Percentiles rank a stretch among this genome's conserved stretches.
phyloP scores from a whole-genome alignment of 352 stramenopile genomes.

The Globisporangium irregulare region DNA sequence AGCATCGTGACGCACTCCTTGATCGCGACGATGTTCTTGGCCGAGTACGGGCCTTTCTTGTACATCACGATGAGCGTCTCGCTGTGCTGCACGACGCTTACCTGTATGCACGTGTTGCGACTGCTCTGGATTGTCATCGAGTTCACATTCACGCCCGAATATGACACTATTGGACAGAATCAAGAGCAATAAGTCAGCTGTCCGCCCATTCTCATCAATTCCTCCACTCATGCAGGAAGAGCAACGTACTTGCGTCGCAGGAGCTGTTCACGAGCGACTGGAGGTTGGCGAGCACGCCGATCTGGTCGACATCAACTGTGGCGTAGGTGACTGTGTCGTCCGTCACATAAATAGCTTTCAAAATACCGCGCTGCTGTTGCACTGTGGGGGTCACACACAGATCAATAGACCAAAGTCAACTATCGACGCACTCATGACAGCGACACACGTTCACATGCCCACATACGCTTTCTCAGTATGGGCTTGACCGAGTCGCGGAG shows the following conservation, averaged over 20 bases:
- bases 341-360: slow-evolving; percentile 88
- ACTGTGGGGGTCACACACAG: slow-evolving; percentile 33
- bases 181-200: not conserved
- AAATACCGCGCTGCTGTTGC: slow-evolving; percentile 84
- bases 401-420: not conserved
- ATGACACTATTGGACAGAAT: slow-evolving; percentile 56
- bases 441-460: not conserved
- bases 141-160: slow-evolving; percentile 72
- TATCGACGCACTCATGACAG: not conserved
- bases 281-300: slow-evolving; percentile 89
- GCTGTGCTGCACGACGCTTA: slow-evolving; percentile 77
- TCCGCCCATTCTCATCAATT: not conserved
- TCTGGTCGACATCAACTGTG: slow-evolving; percentile 87
- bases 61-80: slow-evolving; percentile 86
- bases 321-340: slow-evolving; percentile 79
- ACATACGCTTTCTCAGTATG: slow-evolving; percentile 79
- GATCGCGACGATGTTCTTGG: slow-evolving; percentile 74
- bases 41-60: slow-evolving; percentile 69
- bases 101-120: slow-evolving; percentile 83
- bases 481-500: slow-evolving; percentile 83
- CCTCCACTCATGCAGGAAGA: not conserved
- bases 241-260: slow-evolving; percentile 78
- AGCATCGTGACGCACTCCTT: slow-evolving; percentile 78
- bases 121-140: slow-evolving; percentile 88
- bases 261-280: slow-evolving; percentile 84